These are phyloP conservation scores for Colletotrichum graminicola DNA, from an alignment of 2,329 filamentous ascomycete genomes.

Conservation along the genomic window DNA sequence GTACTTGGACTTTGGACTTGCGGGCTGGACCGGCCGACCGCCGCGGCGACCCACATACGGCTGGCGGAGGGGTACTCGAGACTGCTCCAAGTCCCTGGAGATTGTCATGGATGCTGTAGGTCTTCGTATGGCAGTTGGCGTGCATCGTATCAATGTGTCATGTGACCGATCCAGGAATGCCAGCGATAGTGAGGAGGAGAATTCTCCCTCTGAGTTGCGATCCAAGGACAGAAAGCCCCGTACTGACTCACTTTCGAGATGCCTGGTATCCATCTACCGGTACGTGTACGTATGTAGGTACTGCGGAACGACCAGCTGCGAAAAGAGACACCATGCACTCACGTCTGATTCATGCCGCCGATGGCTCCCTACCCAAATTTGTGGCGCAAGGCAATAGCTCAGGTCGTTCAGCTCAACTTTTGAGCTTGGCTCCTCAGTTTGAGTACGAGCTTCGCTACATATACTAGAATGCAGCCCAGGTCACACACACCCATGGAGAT, in stretches of 20 bases:
- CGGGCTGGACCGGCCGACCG: conserved; percentile 20
- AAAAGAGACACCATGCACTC: conserved; percentile 5
- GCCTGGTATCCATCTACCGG: neutral
- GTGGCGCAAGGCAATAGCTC: neutral
- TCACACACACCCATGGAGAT: neutral
- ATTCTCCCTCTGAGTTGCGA: neutral
- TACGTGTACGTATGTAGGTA: neutral
- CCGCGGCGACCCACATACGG: neutral
- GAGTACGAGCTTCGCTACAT: neutral
- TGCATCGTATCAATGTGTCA: neutral
- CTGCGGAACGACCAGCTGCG: neutral
- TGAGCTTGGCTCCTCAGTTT: conserved; percentile 2
- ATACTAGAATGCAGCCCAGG: neutral
- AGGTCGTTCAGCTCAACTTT: neutral
- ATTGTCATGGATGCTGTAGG: neutral
- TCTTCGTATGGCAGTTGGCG: neutral
- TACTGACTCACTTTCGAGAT: neutral
- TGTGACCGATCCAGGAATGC: neutral
- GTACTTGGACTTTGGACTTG: neutral
- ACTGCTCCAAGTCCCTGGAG: conserved; percentile 11
- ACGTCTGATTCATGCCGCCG: conserved; percentile 10
- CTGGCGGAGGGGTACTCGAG: conserved; percentile 14
- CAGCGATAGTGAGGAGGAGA: neutral
- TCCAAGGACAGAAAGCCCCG: neutral
- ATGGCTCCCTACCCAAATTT: neutral